Base-by-base conservation (phyloP, 208 protist species). In the Phytomonas francai region DNA sequence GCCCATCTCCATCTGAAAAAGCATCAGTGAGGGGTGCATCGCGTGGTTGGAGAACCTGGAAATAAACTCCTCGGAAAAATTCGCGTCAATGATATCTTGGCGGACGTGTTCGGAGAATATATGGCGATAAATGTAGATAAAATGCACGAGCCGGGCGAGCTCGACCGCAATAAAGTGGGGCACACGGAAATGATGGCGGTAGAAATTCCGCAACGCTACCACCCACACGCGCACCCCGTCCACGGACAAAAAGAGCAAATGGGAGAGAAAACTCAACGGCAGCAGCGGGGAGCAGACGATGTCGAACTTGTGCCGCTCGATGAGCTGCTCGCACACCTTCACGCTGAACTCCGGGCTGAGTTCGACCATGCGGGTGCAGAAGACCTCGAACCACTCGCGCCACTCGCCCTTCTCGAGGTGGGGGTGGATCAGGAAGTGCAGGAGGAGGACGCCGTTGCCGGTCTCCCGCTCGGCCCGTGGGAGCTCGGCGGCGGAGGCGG, bases 201-300 rank as follows among this genome's bases (percentile, higher is more conserved):
- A 78, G 68, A 93, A 92, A 31, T 70, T 65, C 36, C 78, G 75
- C 7, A 95, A 63, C 36, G 83, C 78, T 62, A 76, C 56, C 78
- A 93, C 74, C 80, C 85, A 91, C 32, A 72, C 67, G 22, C 57
- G 71, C 59, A 84, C 45, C 72, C 74, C 72, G 30, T 73, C 76
- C 63, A 76, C 73, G 9, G 66, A 61, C 69, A 57, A 78, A n/a
- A 71, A 74, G 59, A 80, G 77, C 30, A 92, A 74, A 57, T 84
- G 73, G 2, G 87, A 89, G 22, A 95, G 64, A 59, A 92, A 81
- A 1, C 87, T 84, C 30, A 95, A 70, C 0, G 86, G 73, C 45
- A 95, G 54, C 29, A 95, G 77, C 67, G 88, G 78, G 22, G 83
- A 88, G 59, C 83, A 91, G 36, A 87, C 69, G 25, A 94, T 78